Evolutionary conservation across 2,329 filamentous ascomycete species (phyloP).

Genomic region (Diaporthe amygdali): DNA sequence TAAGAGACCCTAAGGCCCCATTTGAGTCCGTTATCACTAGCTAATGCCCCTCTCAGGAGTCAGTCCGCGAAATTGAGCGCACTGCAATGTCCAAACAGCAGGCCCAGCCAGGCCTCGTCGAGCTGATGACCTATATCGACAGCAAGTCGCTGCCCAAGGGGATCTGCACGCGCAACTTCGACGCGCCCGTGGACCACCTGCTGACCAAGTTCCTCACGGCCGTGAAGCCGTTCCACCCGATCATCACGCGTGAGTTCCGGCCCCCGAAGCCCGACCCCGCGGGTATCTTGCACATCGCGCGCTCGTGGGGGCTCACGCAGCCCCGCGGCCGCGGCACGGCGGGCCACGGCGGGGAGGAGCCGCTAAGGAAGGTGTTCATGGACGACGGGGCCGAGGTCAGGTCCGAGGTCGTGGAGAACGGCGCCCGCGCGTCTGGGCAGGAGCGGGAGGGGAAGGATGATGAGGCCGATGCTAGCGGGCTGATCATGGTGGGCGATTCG

Average conservation of each 20-base stretch:
- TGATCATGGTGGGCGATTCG: constrained; percentile 77
- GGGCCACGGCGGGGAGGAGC: not conserved
- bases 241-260: constrained; percentile 82
- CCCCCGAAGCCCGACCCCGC: constrained; percentile 89
- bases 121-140: constrained; percentile 85
- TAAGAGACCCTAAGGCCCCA: not conserved
- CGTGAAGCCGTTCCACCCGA: constrained; percentile 70
- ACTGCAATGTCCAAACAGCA: constrained; percentile 79
- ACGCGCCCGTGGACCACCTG: constrained; percentile 76
- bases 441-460: constrained; percentile 28
- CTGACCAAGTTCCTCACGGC: constrained; percentile 75
- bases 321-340: not conserved
- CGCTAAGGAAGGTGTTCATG: not conserved
- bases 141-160: constrained; percentile 71
- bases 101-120: constrained; percentile 79
- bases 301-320: constrained; percentile 69
- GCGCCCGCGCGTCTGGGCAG: constrained; percentile 19
- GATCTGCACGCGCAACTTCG: constrained; percentile 95
- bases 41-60: constrained; percentile 42
- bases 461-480: constrained; percentile 48
- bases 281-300: constrained; percentile 85
- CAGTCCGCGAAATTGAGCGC: constrained; percentile 81
- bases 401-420: constrained; percentile 28
- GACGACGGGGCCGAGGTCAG: constrained; percentile 19
- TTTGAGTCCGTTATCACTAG: not conserved